These are phyloP conservation scores for Phytopythium montanum DNA, from an alignment of 352 stramenopile species.

Conservation along the genomic window DNA sequence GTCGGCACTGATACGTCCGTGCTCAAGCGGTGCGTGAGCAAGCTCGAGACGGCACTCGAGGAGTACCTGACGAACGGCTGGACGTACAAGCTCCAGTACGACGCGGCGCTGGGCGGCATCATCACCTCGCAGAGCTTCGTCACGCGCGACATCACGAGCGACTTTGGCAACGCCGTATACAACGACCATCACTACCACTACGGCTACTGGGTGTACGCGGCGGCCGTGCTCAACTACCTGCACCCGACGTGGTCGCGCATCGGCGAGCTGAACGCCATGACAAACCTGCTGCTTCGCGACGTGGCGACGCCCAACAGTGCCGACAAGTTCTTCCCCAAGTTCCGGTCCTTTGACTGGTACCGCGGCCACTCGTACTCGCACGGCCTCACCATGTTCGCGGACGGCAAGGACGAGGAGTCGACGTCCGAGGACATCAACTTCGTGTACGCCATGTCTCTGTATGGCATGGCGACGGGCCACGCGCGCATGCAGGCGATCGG, in stretches of 20 bases:
- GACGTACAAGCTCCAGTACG: slow-evolving; percentile 61
- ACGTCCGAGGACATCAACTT: slow-evolving; percentile 73
- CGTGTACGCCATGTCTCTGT: slow-evolving; percentile 51
- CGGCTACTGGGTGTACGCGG: slow-evolving; percentile 68
- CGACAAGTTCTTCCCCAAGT: slow-evolving; percentile 64
- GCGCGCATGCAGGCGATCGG: slow-evolving; percentile 36
- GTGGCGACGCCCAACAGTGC: slow-evolving; percentile 40
- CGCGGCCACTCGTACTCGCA: slow-evolving; percentile 73
- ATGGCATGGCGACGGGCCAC: slow-evolving; percentile 34
- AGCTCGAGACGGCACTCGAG: slow-evolving; percentile 48
- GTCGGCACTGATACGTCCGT: slow-evolving; percentile 54
- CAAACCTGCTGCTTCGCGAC: slow-evolving; percentile 41
- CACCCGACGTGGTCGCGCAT: slow-evolving; percentile 57
- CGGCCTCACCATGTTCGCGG: slow-evolving; percentile 42
- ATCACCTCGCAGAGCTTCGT: slow-evolving; percentile 61
- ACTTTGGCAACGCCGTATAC: slow-evolving; percentile 76
- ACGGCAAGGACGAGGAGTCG: slow-evolving; percentile 67
- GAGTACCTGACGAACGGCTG: slow-evolving; percentile 66
- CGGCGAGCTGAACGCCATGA: slow-evolving; percentile 49
- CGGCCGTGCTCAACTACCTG: slow-evolving; percentile 64
- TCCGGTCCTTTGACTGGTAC: slow-evolving; percentile 68
- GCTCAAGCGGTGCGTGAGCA: slow-evolving; percentile 54
- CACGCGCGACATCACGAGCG: slow-evolving; percentile 44
- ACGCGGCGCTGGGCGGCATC: slow-evolving; percentile 52
- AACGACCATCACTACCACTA: slow-evolving; percentile 81